Evolutionary conservation across 306 rosid species (phyloP).

Genomic region (Inga laurina): DNA sequence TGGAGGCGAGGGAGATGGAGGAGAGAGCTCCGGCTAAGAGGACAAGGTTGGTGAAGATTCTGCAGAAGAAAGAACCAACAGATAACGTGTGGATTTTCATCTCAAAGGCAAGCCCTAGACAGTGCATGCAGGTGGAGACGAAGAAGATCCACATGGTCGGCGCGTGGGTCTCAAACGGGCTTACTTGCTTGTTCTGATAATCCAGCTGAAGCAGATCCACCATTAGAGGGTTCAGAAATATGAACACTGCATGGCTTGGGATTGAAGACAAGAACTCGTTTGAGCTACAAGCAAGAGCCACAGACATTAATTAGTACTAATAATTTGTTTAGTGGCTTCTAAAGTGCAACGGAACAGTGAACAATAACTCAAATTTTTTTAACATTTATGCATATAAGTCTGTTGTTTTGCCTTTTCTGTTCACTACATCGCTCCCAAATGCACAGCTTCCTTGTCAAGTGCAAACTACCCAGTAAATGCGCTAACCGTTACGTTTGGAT

Average conservation of each 20-base stretch:
- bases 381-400: not conserved
- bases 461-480: too few relatives aligned
- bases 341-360: not conserved
- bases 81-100: slow-evolving; percentile 2
- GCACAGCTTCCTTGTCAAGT: too few relatives aligned
- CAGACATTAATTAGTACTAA: too few relatives aligned
- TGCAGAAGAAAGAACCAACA: not conserved
- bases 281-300: not conserved
- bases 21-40: slow-evolving; percentile 30
- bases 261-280: slow-evolving; percentile 24
- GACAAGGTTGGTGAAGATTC: slow-evolving; percentile 5
- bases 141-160: slow-evolving; percentile 36
- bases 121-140: slow-evolving; percentile 25
- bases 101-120: slow-evolving; percentile 30
- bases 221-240: slow-evolving; percentile 32
- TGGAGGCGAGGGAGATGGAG: slow-evolving; percentile 14
- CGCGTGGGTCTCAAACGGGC: slow-evolving; percentile 23
- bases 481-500: too few relatives aligned
- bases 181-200: not conserved
- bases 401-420: too few relatives aligned
- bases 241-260: slow-evolving; percentile 30
- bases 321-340: not conserved
- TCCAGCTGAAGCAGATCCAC: slow-evolving; percentile 29
- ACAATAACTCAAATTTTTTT: not conserved
- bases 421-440: too few relatives aligned